Evolutionary conservation across 1,284 basidiomycete genomes (phyloP), one percentile per base, ranked within the genome.

Genomic region (Trametes sp.): DNA sequence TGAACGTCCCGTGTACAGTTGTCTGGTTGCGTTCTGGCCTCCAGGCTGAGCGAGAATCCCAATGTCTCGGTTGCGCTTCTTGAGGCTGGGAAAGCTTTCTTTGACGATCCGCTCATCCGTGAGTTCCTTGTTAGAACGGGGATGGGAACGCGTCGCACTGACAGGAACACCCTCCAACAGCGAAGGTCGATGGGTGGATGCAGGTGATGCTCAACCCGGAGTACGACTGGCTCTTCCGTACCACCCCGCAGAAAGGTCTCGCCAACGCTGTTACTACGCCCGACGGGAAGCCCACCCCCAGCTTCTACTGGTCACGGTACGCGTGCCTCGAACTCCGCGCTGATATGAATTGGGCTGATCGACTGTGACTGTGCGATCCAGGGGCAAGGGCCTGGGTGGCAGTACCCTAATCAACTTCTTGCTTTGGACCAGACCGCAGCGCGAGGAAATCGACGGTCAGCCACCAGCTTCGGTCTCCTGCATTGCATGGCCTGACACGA

Each of bases 371-470:
- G n/a, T n/a, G n/a, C n/a, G n/a, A n/a, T 44, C 41, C 16, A 74
- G 71, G 38, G 71, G 71, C 7, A 73, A 69, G 53, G 69, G 69
- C 13, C 52, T 73, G 4, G 69, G 69, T 14, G 70, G 70, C 35
- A 68, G 65, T 29, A 70, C 69, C 31, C 61, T 55, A 0, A 59
- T 70, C 36, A 71, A 72, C 55, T 71, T 74, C 58, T 65, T 71
- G 13, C 56, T 62, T 6, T 77, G 68, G 63, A 72, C 69, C 19
- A 69, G 61, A n/a, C 75, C 77, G 13, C 52, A 71, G 4, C 62
- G 60, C 7, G 64, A 72, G 19, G 75, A 77, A 35, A 69, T 78
- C 53, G 71, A 78, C 53, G 72, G 76, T 76, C 46, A 3, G 67
- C n/a, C n/a, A n/a, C n/a, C n/a, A n/a, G n/a, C n/a, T n/a, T n/a